Conservation (phyloP, 371 early-diverging fungal species). For the Mortierella sp. region DNA sequence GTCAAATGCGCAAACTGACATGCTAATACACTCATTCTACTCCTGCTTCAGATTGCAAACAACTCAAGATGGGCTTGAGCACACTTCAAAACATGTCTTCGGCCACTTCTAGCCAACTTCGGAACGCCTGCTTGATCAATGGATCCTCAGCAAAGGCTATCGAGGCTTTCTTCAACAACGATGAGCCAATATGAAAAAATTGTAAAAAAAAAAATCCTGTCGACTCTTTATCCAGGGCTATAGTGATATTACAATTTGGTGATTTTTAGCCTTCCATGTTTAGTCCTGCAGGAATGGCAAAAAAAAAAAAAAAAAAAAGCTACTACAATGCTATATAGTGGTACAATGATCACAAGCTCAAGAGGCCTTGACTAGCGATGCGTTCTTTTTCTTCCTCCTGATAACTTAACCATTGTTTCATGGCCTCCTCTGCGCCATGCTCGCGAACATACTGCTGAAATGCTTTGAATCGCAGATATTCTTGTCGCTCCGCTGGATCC, state of each 20-base stretch:
- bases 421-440: conserved; percentile 23
- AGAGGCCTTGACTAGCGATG: conserved; percentile 25
- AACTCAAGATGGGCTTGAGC: conserved; percentile 7
- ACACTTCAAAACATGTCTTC: conserved; percentile 28
- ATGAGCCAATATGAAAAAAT: conserved; percentile 21
- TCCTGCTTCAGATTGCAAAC: conserved; percentile 7
- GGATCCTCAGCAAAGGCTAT: conserved; percentile 1
- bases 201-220: neutral
- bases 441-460: conserved; percentile 40
- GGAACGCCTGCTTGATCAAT: conserved; percentile 6
- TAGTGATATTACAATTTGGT: too few relatives aligned
- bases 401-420: conserved; percentile 36
- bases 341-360: conserved; percentile 14
- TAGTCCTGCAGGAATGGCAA: neutral
- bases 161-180: conserved; percentile 32
- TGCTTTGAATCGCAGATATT: conserved; percentile 42
- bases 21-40: neutral
- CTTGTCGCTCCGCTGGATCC: conserved; percentile 35
- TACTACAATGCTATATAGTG: neutral
- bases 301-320: conserved; percentile 2
- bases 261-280: too few relatives aligned
- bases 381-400: conserved; percentile 35
- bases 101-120: conserved; percentile 16
- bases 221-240: too few relatives aligned
- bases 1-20: neutral